Evolutionary conservation across 1,284 basidiomycete species (phyloP), one percentile per base, ranked within the genome.

Genomic region (Agaricales sp.): DNA sequence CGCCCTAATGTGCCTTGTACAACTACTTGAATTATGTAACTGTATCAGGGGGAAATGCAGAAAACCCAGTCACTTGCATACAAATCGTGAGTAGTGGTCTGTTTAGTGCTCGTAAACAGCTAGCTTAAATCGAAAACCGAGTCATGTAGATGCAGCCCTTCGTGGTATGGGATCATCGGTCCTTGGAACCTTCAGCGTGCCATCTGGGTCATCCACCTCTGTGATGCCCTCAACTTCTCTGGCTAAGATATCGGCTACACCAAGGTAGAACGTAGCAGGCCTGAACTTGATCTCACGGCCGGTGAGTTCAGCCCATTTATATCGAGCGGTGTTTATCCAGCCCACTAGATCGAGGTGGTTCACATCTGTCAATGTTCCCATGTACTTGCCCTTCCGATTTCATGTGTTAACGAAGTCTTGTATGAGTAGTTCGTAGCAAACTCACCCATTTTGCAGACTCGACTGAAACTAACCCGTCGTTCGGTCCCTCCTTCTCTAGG

Each of bases 271-370:
- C 3, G 86, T 91, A 18, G 82, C 88, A 3, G 90, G 89, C 53
- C 84, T 83, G 69, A 93, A 96, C 52, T 84, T 78, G 59, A 96
- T 89, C 54, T 88, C 82, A 50, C 82, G 84, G n/a, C 92, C 93
- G 54, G 80, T 82, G 66, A 92, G 82, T 57, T 84, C 82, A 0
- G 89, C 87, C 76, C 89, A 87, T 59, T 87, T 87, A 67, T 91
- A 92, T 46, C 89, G 75, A 2, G 84, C 84, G 6, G 82, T 74
- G 61, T 88, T 87, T 51, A 86, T 80, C 87, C 87, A 89, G 2
- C 87, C 87, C 18, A 89, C 89, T 26, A 94, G 75, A 63, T 94
- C 92, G 44, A 94, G 77, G 61, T 98, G 94, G 60, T 91, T 94
- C n/a, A 95, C 94, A 52, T 84, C 78, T 43, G 80, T 74, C 16